Evolutionary conservation across 805 yeast species (phyloP).

Genomic region (Blastobotrys chiropterorum): DNA sequence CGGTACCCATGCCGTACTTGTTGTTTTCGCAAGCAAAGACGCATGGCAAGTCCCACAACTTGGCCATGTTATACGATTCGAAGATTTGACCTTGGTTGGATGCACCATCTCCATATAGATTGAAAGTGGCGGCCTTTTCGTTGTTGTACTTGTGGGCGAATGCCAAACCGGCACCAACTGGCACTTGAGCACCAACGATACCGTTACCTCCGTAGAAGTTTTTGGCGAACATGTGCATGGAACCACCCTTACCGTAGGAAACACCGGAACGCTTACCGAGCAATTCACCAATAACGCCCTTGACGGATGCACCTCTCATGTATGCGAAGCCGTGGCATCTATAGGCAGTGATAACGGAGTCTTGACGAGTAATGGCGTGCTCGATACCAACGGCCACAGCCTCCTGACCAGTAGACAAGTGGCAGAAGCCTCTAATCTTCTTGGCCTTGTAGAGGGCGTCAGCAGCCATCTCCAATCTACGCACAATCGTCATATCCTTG

Average conservation of each 20-base stretch:
- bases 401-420: slow-evolving; percentile 96
- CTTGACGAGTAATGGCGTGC: slow-evolving; percentile 79
- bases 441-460: slow-evolving; percentile 98
- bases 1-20: slow-evolving; percentile 99
- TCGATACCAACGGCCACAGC: slow-evolving; percentile 99
- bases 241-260: slow-evolving; percentile 97
- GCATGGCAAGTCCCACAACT: slow-evolving; percentile 94
- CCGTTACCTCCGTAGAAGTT: slow-evolving; percentile 99
- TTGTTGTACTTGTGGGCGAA: slow-evolving; percentile 94
- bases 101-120: slow-evolving; percentile 98
- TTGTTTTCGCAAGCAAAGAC: slow-evolving; percentile 96
- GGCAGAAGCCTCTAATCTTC: slow-evolving; percentile 98
- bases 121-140: slow-evolving; percentile 62
- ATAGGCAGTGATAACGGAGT: slow-evolving; percentile 91
- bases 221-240: slow-evolving; percentile 96
- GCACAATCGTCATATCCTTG: slow-evolving; percentile 85
- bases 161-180: slow-evolving; percentile 97
- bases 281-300: slow-evolving; percentile 86
- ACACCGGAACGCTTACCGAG: slow-evolving; percentile 96
- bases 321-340: slow-evolving; percentile 98
- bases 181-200: slow-evolving; percentile 99
- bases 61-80: slow-evolving; percentile 98
- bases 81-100: slow-evolving; percentile 99
- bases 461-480: slow-evolving; percentile 98
- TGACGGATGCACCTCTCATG: slow-evolving; percentile 92